A percentile compares a stretch with the other conserved stretches of the same genome.
These are phyloP conservation scores for Apiotrichum porosum DNA, from an alignment of 1,284 basidiomycete genomes.

Conservation along the genomic window DNA sequence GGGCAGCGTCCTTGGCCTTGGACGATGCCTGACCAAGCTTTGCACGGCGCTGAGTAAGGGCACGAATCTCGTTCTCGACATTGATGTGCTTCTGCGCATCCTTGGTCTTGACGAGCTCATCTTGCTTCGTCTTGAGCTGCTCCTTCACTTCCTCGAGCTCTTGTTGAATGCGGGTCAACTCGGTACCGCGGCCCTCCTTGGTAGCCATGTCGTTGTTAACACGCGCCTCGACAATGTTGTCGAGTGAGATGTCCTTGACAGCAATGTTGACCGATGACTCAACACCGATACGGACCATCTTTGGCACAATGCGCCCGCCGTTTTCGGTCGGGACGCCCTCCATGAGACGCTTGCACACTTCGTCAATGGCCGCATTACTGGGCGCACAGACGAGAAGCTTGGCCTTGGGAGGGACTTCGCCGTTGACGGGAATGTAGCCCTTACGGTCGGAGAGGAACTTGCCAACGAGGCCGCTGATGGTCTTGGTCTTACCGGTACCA, in stretches of 20 bases:
- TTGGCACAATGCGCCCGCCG: constrained; percentile 59
- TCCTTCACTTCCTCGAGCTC: constrained; percentile 66
- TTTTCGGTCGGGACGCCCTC: constrained; percentile 64
- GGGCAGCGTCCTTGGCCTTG: constrained; percentile 72
- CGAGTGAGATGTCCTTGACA: constrained; percentile 82
- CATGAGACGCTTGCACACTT: constrained; percentile 83
- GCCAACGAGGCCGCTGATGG: constrained; percentile 90
- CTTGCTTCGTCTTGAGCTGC: constrained; percentile 59
- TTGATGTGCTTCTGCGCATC: constrained; percentile 41
- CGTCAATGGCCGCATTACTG: constrained; percentile 97
- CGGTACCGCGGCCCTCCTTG: constrained; percentile 50
- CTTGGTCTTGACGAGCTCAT: constrained; percentile 50
- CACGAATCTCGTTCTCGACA: constrained; percentile 64
- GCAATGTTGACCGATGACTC: constrained; percentile 72
- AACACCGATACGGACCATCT: constrained; percentile 83
- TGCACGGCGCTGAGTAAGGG: constrained; percentile 62
- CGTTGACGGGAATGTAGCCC: constrained; percentile 52
- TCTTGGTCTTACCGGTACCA: constrained; percentile 98
- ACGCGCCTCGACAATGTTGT: constrained; percentile 74
- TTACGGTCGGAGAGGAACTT: constrained; percentile 66
- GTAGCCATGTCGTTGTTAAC: constrained; percentile 55
- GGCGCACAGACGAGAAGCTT: constrained; percentile 94
- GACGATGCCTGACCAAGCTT: constrained; percentile 66
- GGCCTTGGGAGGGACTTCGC: constrained; percentile 55
- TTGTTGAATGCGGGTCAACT: constrained; percentile 58